Evolutionary conservation across 2,329 filamentous ascomycete genomes (phyloP).

Genomic region (Rutstroemia sp.): DNA sequence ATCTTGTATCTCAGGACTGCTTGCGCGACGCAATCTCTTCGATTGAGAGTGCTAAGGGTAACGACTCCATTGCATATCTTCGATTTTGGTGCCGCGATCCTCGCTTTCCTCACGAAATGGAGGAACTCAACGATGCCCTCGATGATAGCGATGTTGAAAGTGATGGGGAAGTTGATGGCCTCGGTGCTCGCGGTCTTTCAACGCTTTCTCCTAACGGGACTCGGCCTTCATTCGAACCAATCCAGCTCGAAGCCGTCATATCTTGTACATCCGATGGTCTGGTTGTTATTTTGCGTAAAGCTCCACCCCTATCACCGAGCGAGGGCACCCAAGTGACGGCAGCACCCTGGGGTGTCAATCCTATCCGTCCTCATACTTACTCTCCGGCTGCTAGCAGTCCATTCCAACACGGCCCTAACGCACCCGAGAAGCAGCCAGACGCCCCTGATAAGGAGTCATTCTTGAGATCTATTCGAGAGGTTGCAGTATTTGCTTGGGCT

Average conservation of each 20-base stretch:
- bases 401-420: constrained; percentile 34
- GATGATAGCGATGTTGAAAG: constrained; percentile 35
- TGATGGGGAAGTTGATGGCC: constrained; percentile 1
- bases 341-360: constrained; percentile 69
- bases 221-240: constrained; percentile 29
- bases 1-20: constrained; percentile 74
- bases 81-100: constrained; percentile 81
- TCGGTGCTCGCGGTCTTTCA: neutral
- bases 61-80: constrained; percentile 85
- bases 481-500: constrained; percentile 84
- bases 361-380: constrained; percentile 40
- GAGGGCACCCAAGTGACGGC: constrained; percentile 58
- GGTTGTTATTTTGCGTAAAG: constrained; percentile 71
- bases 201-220: constrained; percentile 19
- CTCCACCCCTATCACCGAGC: constrained; percentile 57
- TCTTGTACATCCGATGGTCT: constrained; percentile 85
- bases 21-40: constrained; percentile 69
- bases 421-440: constrained; percentile 37
- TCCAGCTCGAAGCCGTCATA: constrained; percentile 83
- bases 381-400: constrained; percentile 35
- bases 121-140: constrained; percentile 39
- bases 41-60: constrained; percentile 78
- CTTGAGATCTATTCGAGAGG: constrained; percentile 75
- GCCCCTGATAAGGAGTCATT: constrained; percentile 55
- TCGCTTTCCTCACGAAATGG: constrained; percentile 38